phyloP scores from a whole-genome alignment of 2,329 filamentous ascomycete species.

The Aspergillus persii region DNA sequence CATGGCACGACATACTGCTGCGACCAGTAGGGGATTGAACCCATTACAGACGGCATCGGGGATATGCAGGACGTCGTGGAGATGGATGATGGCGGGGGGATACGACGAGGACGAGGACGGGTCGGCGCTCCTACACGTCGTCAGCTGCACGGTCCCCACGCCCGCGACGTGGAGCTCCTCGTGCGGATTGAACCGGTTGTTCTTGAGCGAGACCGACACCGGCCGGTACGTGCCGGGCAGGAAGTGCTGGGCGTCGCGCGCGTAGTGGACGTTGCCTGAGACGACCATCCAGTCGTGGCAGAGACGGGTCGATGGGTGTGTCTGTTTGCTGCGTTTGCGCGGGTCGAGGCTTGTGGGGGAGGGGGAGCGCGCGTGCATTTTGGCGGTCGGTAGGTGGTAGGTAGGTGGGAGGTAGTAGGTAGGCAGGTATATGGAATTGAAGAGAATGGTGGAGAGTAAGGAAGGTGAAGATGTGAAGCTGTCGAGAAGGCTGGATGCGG shows the following conservation, averaged over 20 bases:
- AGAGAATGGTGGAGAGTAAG: background rate
- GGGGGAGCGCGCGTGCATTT: background rate
- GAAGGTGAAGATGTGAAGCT: too few relatives aligned
- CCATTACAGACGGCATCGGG: conserved; percentile 36
- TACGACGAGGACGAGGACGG: background rate
- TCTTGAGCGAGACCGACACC: conserved; percentile 16
- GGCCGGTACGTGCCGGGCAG: conserved; percentile 24
- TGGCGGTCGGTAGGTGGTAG: background rate
- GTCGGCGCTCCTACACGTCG: conserved; percentile 22
- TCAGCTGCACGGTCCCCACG: conserved; percentile 32
- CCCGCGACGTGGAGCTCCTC: conserved; percentile 29
- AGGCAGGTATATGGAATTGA: background rate
- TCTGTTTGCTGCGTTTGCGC: conserved; percentile 10
- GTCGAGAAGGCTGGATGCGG: too few relatives aligned
- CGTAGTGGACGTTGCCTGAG: conserved; percentile 32
- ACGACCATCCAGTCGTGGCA: conserved; percentile 32
- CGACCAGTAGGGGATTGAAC: conserved; percentile 24
- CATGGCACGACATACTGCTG: conserved; percentile 23
- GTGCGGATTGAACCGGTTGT: conserved; percentile 24
- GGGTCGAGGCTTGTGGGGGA: background rate
- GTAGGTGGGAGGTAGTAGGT: background rate
- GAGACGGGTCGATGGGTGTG: conserved; percentile 38
- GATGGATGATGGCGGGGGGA: conserved; percentile 21
- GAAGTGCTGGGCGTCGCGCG: conserved; percentile 32
- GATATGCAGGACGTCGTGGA: conserved; percentile 36